Conservation (phyloP, 2,329 filamentous ascomycete genomes). For the Remersonia thermophila region DNA sequence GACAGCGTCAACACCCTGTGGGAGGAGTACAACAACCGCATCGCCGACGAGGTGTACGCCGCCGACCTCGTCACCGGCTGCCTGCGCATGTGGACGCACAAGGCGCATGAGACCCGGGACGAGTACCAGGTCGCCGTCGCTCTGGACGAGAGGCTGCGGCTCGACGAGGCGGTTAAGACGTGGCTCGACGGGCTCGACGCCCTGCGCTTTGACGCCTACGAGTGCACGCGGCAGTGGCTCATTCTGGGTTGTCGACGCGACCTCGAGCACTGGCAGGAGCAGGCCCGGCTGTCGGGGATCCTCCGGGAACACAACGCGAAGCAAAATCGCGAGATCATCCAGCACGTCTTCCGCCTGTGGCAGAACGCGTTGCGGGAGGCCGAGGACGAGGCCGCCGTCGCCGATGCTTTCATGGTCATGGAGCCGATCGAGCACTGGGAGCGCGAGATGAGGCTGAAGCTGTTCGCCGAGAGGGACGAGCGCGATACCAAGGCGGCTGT, state of each 20-base stretch:
- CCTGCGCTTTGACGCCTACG: slow-evolving; percentile 10
- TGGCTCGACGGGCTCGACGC: slow-evolving; percentile 16
- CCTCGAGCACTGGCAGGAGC: slow-evolving; percentile 16
- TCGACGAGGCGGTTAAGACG: slow-evolving; percentile 14
- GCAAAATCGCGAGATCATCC: slow-evolving; percentile 3
- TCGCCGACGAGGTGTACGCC: slow-evolving; percentile 15
- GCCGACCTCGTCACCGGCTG: slow-evolving; percentile 7
- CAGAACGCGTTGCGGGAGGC: slow-evolving; percentile 1
- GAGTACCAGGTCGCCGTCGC: slow-evolving; percentile 9
- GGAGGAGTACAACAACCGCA: slow-evolving; percentile 16
- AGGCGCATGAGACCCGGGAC: slow-evolving; percentile 4
- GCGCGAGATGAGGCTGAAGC: slow-evolving; percentile 17
- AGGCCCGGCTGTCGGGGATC: slow-evolving; percentile 12
- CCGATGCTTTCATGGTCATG: slow-evolving; percentile 12
- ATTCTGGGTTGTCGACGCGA: slow-evolving; percentile 9
- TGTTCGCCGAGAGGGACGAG: slow-evolving; percentile 11
- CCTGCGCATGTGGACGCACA: slow-evolving; percentile 15
- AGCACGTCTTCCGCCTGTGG: slow-evolving; percentile 7
- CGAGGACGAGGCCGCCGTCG: slow-evolving; percentile 6
- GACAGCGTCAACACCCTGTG: slow-evolving; percentile 23
- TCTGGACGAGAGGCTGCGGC: slow-evolving; percentile 13
- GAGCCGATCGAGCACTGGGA: slow-evolving; percentile 18
- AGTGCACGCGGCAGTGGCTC: slow-evolving; percentile 9
- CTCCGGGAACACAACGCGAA: slow-evolving; percentile 10
- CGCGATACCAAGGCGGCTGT: slow-evolving; percentile 11